These are phyloP conservation scores for Neopestalotiopsis sp. DNA, from an alignment of 2,329 filamentous ascomycete species.

Conservation along the genomic window DNA sequence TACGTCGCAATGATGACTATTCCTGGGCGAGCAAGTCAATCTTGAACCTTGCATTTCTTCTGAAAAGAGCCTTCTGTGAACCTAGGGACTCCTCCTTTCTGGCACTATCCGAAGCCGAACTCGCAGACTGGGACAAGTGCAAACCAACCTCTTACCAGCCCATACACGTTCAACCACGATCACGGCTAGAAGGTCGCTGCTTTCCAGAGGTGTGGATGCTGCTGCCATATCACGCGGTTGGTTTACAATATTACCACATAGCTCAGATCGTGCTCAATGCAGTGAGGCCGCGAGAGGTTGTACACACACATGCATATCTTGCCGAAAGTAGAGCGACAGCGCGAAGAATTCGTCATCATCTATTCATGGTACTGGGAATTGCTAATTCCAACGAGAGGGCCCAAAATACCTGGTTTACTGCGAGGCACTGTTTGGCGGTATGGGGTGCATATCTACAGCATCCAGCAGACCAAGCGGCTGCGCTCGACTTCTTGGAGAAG, in stretches of 20 bases:
- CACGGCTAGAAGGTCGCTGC: background rate
- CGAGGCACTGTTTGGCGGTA: slow-evolving; percentile 11
- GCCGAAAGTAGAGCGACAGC: slow-evolving; percentile 9
- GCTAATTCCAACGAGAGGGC: slow-evolving; percentile 6
- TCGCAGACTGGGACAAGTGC: slow-evolving; percentile 12
- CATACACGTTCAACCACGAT: background rate
- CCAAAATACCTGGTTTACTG: slow-evolving; percentile 15
- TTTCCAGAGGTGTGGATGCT: slow-evolving; percentile 12
- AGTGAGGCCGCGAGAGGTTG: background rate
- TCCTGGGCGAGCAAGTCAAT: slow-evolving; percentile 15
- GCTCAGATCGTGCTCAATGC: slow-evolving; percentile 12
- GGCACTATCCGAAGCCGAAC: slow-evolving; percentile 1
- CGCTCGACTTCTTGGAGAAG: slow-evolving; percentile 8
- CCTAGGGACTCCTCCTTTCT: background rate
- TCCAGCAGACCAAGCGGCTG: background rate
- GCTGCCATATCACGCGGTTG: slow-evolving; percentile 10
- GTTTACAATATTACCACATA: slow-evolving; percentile 15
- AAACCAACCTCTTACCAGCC: slow-evolving; percentile 7
- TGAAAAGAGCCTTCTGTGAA: slow-evolving; percentile 10
- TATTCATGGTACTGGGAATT: slow-evolving; percentile 12
- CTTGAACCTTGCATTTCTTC: slow-evolving; percentile 9
- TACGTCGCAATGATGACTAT: slow-evolving; percentile 11
- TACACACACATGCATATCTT: slow-evolving; percentile 5
- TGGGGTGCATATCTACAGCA: slow-evolving; percentile 9
- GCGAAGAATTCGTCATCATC: slow-evolving; percentile 5